Evolutionary conservation across 495 filamentous ascomycete genomes (phyloP).

Genomic region (Aspergillus sclerotioniger): DNA sequence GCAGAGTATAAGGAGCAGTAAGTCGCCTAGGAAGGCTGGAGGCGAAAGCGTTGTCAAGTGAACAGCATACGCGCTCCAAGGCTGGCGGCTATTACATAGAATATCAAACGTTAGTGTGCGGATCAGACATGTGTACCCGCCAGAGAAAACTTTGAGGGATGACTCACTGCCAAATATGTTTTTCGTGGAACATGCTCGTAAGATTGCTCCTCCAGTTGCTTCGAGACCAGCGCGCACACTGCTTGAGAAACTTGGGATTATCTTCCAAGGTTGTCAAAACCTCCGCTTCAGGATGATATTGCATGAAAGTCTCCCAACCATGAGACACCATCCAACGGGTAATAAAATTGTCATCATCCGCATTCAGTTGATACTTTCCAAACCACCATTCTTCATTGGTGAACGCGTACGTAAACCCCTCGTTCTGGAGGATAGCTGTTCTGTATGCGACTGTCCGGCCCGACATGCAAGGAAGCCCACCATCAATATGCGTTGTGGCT

Average conservation of each 20-base stretch:
- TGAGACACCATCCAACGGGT: slow-evolving; percentile 77
- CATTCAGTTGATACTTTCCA: slow-evolving; percentile 69
- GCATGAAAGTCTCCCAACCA: slow-evolving; percentile 73
- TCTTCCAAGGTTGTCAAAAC: slow-evolving; percentile 75
- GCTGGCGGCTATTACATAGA: slow-evolving; percentile 54
- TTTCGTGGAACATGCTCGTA: slow-evolving; percentile 68
- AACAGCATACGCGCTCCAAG: slow-evolving; percentile 74
- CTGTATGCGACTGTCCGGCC: slow-evolving; percentile 83
- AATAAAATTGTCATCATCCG: slow-evolving; percentile 83
- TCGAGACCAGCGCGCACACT: slow-evolving; percentile 78
- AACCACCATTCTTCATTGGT: slow-evolving; percentile 68
- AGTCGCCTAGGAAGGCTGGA: slow-evolving; percentile 63
- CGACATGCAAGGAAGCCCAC: slow-evolving; percentile 84
- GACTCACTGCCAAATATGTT: slow-evolving; percentile 67
- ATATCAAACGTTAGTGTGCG: slow-evolving; percentile 28
- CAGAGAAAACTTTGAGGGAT: slow-evolving; percentile 13
- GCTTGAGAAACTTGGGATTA: slow-evolving; percentile 69
- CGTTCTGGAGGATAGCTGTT: slow-evolving; percentile 73
- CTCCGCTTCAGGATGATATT: slow-evolving; percentile 70
- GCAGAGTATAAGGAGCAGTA: slow-evolving; percentile 56
- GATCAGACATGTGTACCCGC: slow-evolving; percentile 5
- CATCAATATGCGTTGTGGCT: slow-evolving; percentile 80
- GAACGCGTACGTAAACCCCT: slow-evolving; percentile 69
- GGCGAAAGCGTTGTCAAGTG: slow-evolving; percentile 73
- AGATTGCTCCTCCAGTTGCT: slow-evolving; percentile 83